Evolutionary conservation across 495 filamentous ascomycete species (phyloP).

Genomic region (Penicillium argentinense): DNA sequence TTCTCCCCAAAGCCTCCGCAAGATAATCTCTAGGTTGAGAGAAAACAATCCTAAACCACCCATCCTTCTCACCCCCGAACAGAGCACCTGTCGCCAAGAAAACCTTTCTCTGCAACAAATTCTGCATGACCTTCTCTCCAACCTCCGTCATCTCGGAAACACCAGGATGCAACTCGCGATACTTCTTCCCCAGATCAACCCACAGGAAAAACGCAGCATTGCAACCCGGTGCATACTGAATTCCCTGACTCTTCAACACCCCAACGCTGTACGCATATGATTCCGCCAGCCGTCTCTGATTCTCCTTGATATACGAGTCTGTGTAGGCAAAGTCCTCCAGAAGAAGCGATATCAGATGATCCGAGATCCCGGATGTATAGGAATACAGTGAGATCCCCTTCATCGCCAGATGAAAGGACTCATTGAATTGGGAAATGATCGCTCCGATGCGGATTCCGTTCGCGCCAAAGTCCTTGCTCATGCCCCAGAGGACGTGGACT

Average conservation of each 20-base stretch:
- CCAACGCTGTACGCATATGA: slow-evolving; percentile 34
- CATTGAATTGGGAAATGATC: slow-evolving; percentile 49
- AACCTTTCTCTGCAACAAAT: slow-evolving; percentile 41
- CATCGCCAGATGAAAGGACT: slow-evolving; percentile 39
- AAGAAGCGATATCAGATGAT: slow-evolving; percentile 43
- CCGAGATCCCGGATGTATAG: slow-evolving; percentile 43
- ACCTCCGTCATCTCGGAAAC: slow-evolving; percentile 21
- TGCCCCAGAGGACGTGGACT: slow-evolving; percentile 62
- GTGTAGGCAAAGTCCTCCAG: slow-evolving; percentile 51
- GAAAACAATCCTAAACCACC: slow-evolving; percentile 56
- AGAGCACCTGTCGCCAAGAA: slow-evolving; percentile 42
- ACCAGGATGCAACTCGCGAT: slow-evolving; percentile 27
- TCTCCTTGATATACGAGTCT: slow-evolving; percentile 42
- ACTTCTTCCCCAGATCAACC: slow-evolving; percentile 51
- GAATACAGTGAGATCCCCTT: slow-evolving; percentile 41
- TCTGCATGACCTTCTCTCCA: slow-evolving; percentile 27
- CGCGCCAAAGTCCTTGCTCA: slow-evolving; percentile 61
- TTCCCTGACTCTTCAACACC: slow-evolving; percentile 36
- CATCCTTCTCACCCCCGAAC: slow-evolving; percentile 46
- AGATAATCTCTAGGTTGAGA: slow-evolving; percentile 37
- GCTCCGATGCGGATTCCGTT: slow-evolving; percentile 56
- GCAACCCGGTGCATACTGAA: slow-evolving; percentile 38
- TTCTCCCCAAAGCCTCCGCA: slow-evolving; percentile 45
- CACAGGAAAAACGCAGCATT: slow-evolving; percentile 62
- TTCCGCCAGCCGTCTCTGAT: slow-evolving; percentile 35